Evolutionary conservation across 495 filamentous ascomycete genomes (phyloP).

Genomic region (Neurospora sp.): DNA sequence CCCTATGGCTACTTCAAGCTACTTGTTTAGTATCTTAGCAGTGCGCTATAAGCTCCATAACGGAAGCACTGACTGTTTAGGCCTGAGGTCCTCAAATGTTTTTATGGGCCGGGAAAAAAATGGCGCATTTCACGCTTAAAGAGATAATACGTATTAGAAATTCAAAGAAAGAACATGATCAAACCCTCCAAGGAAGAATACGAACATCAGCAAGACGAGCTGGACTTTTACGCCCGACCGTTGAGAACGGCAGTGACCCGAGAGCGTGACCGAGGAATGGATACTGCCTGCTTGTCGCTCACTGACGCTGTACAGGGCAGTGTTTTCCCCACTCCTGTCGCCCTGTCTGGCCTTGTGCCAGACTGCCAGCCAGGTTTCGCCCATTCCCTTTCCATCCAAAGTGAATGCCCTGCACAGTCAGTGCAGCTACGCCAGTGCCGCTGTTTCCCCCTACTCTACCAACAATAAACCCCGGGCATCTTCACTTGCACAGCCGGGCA

Average conservation of each 20-base stretch:
- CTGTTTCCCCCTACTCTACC: background rate
- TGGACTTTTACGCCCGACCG: background rate
- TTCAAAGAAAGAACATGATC: background rate
- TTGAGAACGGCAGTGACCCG: background rate
- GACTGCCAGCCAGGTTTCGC: conserved; percentile 9
- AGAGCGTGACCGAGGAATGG: conserved; percentile 1
- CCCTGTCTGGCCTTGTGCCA: conserved; percentile 2
- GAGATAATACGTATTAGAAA: background rate
- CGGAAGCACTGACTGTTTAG: too few species aligned
- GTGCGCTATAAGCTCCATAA: too few species aligned
- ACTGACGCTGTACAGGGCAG: background rate
- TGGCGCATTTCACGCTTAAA: too few species aligned
- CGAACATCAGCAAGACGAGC: background rate
- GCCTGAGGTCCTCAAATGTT: too few species aligned
- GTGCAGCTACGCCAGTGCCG: background rate
- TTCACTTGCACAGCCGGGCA: background rate
- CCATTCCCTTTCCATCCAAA: background rate
- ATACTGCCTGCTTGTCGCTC: conserved; percentile 1
- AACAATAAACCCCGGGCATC: background rate
- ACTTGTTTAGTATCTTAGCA: too few species aligned
- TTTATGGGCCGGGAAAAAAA: too few species aligned
- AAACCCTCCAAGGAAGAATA: background rate
- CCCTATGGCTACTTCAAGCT: too few species aligned
- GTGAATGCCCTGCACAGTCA: background rate
- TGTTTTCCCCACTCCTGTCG: conserved; percentile 2